Evolutionary conservation across 139 green algal species (phyloP).

Genomic region (Micractinium conductrix): DNA sequence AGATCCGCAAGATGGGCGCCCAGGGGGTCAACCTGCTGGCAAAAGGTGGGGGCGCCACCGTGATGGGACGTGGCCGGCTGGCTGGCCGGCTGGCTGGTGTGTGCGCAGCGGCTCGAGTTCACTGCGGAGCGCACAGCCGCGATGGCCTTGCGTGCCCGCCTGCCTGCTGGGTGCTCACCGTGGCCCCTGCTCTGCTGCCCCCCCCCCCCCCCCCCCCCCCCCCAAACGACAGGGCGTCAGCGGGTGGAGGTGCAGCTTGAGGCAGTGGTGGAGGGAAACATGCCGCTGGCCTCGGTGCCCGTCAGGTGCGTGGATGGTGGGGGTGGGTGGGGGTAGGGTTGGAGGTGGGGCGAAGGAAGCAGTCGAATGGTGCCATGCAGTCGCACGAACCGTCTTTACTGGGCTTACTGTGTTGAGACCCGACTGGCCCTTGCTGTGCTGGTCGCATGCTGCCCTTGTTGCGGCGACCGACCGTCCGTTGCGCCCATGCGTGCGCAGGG

Average conservation of each 20-base stretch:
- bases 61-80: not conserved
- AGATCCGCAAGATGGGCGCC: conserved; percentile 30
- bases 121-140: too few species aligned
- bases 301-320: not conserved
- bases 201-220: not conserved
- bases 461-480: too few species aligned
- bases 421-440: too few species aligned
- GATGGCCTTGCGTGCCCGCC: too few species aligned
- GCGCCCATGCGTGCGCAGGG: too few species aligned
- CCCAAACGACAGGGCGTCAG: conserved; percentile 8
- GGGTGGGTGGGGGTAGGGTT: not conserved
- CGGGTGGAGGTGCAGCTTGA: conserved; percentile 33
- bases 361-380: too few species aligned
- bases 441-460: too few species aligned
- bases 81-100: not conserved
- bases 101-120: too few species aligned
- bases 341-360: too few species aligned
- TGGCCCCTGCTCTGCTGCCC: not conserved
- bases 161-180: not conserved
- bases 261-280: not conserved
- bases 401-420: too few species aligned
- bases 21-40: conserved; percentile 27
- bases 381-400: too few species aligned
- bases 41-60: conserved; percentile 1
- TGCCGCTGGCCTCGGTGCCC: conserved; percentile 19